Evolutionary conservation across 768 basidiomycete genomes (phyloP).

Genomic region (Dacryopinax primogenitus): DNA sequence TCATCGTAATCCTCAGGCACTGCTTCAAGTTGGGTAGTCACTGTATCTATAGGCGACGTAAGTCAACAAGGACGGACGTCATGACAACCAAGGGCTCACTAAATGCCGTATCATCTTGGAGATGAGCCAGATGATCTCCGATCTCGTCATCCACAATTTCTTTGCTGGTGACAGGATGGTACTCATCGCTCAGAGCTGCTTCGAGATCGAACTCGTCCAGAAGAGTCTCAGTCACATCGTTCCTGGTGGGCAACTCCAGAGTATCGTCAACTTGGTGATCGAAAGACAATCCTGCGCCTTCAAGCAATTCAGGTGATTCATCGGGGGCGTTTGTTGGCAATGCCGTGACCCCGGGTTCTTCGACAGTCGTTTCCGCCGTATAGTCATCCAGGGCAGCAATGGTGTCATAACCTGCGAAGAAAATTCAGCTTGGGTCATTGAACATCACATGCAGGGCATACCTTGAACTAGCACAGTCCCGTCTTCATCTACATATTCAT

Average conservation of each 20-base stretch:
- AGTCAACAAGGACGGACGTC: too few species aligned
- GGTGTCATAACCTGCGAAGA: neutral
- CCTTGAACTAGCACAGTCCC: neutral
- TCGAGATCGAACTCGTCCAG: neutral
- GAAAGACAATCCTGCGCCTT: too few species aligned
- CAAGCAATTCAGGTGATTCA: neutral
- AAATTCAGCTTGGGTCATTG: neutral
- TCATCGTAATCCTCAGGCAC: neutral
- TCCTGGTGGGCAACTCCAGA: neutral
- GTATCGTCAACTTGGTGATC: neutral
- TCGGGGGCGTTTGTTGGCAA: neutral
- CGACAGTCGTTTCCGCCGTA: too few species aligned
- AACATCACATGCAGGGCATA: neutral
- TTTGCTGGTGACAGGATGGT: neutral
- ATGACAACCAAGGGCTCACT: neutral
- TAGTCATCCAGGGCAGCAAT: neutral
- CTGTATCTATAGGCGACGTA: too few species aligned
- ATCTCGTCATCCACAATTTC: neutral
- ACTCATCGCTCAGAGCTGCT: neutral
- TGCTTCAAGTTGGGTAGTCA: neutral
- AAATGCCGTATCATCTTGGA: neutral
- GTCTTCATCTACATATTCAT: constrained; percentile 3
- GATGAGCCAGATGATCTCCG: neutral
- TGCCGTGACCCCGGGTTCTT: neutral
- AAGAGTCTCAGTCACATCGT: neutral